Percentiles rank a stretch among this genome's conserved stretches.
phyloP scores from a whole-genome alignment of 257 asterid species.

The Nicotiana knightiana region DNA sequence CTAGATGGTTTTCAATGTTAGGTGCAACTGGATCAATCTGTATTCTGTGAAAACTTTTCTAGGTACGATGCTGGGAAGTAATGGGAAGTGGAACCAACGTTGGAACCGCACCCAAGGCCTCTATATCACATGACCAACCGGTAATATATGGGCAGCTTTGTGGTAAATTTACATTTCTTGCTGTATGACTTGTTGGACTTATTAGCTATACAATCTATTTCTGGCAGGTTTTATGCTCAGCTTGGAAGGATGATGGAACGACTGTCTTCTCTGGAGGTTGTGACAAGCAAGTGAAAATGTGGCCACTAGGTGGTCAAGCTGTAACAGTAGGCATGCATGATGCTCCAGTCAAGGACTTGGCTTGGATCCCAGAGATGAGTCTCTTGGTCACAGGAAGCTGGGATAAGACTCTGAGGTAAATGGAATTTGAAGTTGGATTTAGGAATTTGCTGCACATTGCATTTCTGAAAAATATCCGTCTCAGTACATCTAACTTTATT shows the following conservation, averaged over 20 bases:
- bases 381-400: conserved; percentile 86
- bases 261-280: conserved; percentile 98
- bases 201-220: not conserved
- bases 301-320: conserved; percentile 84
- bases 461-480: not conserved
- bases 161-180: not conserved
- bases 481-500: not conserved
- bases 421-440: not conserved
- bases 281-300: conserved; percentile 97
- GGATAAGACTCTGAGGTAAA: conserved; percentile 91
- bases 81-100: conserved; percentile 51
- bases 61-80: conserved; percentile 99
- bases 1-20: not conserved
- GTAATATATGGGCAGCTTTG: conserved; percentile 27
- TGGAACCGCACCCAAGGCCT: conserved; percentile 67
- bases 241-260: conserved; percentile 98
- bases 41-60: conserved; percentile 11
- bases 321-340: conserved; percentile 93
- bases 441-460: not conserved
- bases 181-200: conserved; percentile 6
- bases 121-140: conserved; percentile 86
- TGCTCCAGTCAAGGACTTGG: conserved; percentile 85
- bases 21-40: not conserved
- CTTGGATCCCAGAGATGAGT: conserved; percentile 92
- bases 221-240: conserved; percentile 79